A percentile compares a stretch with the other conserved stretches of the same genome.
Evolutionary conservation across 306 rosid genomes (phyloP).

Genomic region (cucumber (Cucumis sativus)): Cucumber_9930_V3 NC_026657.2:15081001-15081500

Average conservation of each 20-base stretch:
- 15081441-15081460: conserved; percentile 11
- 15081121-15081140: neutral
- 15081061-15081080: neutral
- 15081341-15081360: neutral
- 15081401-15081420: neutral
- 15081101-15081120: neutral
- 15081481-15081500: conserved; percentile 99
- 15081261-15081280: neutral
- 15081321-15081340: neutral
- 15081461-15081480: conserved; percentile 32
- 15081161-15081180: neutral
- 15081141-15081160: neutral
- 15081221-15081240: neutral
- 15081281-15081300: neutral
- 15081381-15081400: neutral
- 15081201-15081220: neutral
- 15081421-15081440: neutral
- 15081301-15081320: neutral
- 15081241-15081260: neutral
- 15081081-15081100: neutral
- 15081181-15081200: neutral
- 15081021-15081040: neutral
- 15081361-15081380: neutral
- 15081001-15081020: neutral
- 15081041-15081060: neutral